A percentile compares a stretch with the other conserved stretches of the same genome.
Evolutionary conservation across 176 grass and related monocot species (phyloP).

Genomic region (Secale cereale): DNA sequence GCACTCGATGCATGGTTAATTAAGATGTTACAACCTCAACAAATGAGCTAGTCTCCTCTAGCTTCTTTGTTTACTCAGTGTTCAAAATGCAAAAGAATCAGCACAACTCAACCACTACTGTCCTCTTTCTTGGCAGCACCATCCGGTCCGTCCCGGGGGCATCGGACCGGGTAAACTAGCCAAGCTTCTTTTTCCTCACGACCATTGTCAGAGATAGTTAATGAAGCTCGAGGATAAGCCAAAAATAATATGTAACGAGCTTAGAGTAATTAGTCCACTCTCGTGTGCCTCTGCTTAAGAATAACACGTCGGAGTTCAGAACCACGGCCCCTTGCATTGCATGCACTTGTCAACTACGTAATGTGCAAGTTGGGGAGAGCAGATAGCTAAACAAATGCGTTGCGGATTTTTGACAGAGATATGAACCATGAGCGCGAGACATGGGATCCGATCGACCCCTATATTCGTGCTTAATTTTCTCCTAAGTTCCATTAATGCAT

Average conservation of each 20-base stretch:
- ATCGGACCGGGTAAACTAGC: conserved; percentile 40
- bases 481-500: conserved; percentile 17
- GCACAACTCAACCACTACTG: conserved; percentile 33
- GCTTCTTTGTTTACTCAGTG: background rate
- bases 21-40: background rate
- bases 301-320: no score
- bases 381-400: conserved; percentile 4
- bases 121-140: conserved; percentile 34
- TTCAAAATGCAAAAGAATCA: conserved; percentile 22
- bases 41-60: background rate
- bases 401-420: conserved; percentile 24
- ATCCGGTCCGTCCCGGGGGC: conserved; percentile 23
- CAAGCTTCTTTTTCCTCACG: background rate
- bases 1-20: conserved; percentile 12
- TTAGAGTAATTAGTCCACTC: conserved; percentile 3
- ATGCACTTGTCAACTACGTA: background rate
- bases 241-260: conserved; percentile 11
- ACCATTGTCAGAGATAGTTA: conserved; percentile 14
- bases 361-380: background rate
- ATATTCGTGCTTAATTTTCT: conserved; percentile 43
- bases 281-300: no score
- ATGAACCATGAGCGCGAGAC: conserved; percentile 23
- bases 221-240: background rate
- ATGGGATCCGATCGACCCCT: conserved; percentile 28
- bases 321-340: no score